phyloP scores from a whole-genome alignment of 257 asterid species.

The Asclepias syriaca region DNA sequence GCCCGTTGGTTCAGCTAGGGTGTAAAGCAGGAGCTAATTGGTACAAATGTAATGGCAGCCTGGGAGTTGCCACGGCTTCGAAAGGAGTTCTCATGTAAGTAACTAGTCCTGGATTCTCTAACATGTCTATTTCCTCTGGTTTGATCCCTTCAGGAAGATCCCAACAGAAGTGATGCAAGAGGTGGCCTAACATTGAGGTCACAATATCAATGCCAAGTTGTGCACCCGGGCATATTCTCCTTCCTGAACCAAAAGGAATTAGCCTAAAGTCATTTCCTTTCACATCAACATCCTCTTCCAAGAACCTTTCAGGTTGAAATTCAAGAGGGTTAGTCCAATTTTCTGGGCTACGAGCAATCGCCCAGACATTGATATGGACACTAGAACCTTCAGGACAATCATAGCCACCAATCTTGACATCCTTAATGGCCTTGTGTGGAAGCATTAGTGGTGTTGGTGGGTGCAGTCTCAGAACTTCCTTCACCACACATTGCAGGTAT shows the following conservation, averaged over 20 bases:
- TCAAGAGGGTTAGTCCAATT: background rate
- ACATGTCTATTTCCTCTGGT: conserved; percentile 1
- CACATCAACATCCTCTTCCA: conserved; percentile 8
- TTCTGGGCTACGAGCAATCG: background rate
- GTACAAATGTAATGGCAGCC: background rate
- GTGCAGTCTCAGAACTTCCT: conserved; percentile 1
- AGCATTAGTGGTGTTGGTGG: conserved; percentile 4
- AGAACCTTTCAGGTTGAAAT: conserved; percentile 6
- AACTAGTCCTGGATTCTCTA: conserved; percentile 4
- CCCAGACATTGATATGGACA: conserved; percentile 1
- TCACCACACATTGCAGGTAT: conserved; percentile 1
- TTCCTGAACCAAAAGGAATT: conserved; percentile 9
- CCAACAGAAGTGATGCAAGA: conserved; percentile 54
- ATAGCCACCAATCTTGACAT: background rate
- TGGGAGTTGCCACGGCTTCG: background rate
- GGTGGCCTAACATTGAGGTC: conserved; percentile 64
- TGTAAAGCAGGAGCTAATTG: background rate
- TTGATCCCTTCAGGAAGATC: background rate
- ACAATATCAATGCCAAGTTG: conserved; percentile 65
- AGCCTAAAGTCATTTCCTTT: conserved; percentile 1
- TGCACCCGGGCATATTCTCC: conserved; percentile 63
- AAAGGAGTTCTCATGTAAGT: conserved; percentile 6
- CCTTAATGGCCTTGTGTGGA: conserved; percentile 6
- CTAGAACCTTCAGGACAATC: background rate
- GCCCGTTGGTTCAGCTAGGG: too few relatives aligned